These are phyloP conservation scores for Tylopilus sp. DNA, from an alignment of 768 basidiomycete genomes.

Conservation along the genomic window DNA sequence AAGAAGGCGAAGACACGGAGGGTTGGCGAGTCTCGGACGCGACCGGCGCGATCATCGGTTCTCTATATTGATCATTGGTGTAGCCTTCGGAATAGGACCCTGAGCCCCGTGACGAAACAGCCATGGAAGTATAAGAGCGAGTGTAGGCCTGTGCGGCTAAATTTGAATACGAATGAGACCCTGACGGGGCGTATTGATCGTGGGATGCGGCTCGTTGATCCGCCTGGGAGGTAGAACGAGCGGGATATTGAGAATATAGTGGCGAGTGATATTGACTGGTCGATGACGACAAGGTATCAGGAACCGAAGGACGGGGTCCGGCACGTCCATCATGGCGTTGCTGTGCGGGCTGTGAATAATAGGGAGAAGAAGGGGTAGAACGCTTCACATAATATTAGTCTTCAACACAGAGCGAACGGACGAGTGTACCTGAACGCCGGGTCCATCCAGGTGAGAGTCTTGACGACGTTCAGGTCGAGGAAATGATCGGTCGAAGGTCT, in stretches of 20 bases:
- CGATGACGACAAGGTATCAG: slow-evolving; percentile 25
- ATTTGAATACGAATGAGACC: slow-evolving; percentile 26
- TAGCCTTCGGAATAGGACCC: slow-evolving; percentile 18
- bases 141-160: slow-evolving; percentile 18
- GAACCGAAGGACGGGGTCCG: slow-evolving; percentile 11
- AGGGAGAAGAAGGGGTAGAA: slow-evolving; percentile 17
- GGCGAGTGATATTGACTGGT: slow-evolving; percentile 22
- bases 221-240: slow-evolving; percentile 28
- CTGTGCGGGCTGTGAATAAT: slow-evolving; percentile 22
- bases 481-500: slow-evolving; percentile 23
- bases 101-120: slow-evolving; percentile 18
- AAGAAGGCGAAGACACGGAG: slow-evolving; percentile 28
- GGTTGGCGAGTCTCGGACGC: slow-evolving; percentile 16
- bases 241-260: slow-evolving; percentile 18
- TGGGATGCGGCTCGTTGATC: slow-evolving; percentile 25
- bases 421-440: slow-evolving; percentile 29
- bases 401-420: not conserved
- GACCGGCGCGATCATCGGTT: slow-evolving; percentile 4
- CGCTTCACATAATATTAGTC: slow-evolving; percentile 17
- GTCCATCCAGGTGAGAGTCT: slow-evolving; percentile 25
- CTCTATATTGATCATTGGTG: slow-evolving; percentile 19
- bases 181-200: slow-evolving; percentile 26
- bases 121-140: slow-evolving; percentile 13
- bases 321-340: slow-evolving; percentile 27
- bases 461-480: slow-evolving; percentile 24